Evolutionary conservation across 768 basidiomycete genomes (phyloP), one percentile per base, ranked within the genome.

Genomic region (Amanita phalloides): DNA sequence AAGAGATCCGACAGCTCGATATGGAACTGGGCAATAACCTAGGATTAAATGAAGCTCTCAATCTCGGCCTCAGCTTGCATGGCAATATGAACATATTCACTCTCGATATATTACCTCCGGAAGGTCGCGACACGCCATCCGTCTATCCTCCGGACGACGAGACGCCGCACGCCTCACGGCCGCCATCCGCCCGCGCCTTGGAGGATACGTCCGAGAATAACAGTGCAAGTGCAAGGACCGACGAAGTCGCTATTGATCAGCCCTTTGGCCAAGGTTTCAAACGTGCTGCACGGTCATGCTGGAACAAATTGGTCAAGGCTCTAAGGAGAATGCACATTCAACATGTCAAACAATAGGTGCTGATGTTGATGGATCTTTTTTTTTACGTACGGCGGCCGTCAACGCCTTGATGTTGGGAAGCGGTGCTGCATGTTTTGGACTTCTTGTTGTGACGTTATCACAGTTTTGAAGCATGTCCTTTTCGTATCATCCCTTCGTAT

Each of bases 71-170:
- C 1, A 69, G 68, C 0, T 64, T 65, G 47, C 58, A 60, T 26
- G 68, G 54, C 47, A 64, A 65, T 1, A 71, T 69, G 66, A 71
- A 71, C 53, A 68, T 66, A 62, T 70, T 71, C 54, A 64, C 68
- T 38, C 59, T 69, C 25, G 71, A 68, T 4, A 57, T 71, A 32
- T 62, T 68, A 7, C 70, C 70, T 20, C 38, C 42, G 23, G 28
- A 66, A 8, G 70, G 69, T 5, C 64, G 67, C 7, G 68, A 65
- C 13, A 66, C 71, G 0, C 70, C 70, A 2, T 70, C 68, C 0
- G 61, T 72, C 2, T 71, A 71, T 56, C 68, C 70, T 5, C 67
- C 66, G 0, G 64, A 66, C n/a, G 60, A 64, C 2, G 61, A 58
- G 1, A 68, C 66, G 1, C 61, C 61, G 1, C 64, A 57, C 4